Evolutionary conservation across 176 grass and related monocot species (phyloP).

Genomic region (Phoenix dactylifera): DNA sequence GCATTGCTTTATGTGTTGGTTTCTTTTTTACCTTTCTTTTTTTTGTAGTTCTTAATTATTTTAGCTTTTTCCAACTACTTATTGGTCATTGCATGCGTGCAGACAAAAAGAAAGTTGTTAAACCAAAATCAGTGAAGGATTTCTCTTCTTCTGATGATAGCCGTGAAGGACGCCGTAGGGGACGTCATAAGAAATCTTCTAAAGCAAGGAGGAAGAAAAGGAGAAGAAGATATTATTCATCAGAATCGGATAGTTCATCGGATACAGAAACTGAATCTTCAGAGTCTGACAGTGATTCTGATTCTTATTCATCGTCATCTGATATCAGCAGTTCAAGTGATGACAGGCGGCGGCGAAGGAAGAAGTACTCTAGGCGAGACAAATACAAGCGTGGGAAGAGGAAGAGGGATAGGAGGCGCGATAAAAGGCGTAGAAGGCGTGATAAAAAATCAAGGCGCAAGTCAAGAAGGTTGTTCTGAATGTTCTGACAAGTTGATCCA

Average conservation of each 20-base stretch:
- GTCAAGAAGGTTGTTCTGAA: constrained; percentile 42
- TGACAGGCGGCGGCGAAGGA: constrained; percentile 54
- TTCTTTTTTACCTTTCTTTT: too few species aligned
- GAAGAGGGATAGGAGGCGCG: constrained; percentile 59
- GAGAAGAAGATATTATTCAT: constrained; percentile 61
- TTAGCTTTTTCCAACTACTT: background rate
- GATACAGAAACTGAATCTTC: constrained; percentile 56
- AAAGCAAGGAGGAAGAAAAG: constrained; percentile 75
- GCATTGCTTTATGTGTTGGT: too few species aligned
- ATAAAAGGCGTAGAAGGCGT: constrained; percentile 63
- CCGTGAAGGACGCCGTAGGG: constrained; percentile 42
- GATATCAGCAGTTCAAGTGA: constrained; percentile 91
- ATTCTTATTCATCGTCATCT: constrained; percentile 63
- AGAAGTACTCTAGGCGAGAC: constrained; percentile 51
- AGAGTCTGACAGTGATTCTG: constrained; percentile 72
- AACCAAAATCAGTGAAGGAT: constrained; percentile 53
- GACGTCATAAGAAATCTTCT: constrained; percentile 54
- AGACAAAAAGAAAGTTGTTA: constrained; percentile 64
- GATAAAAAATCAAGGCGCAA: constrained; percentile 76
- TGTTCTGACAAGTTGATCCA: too few species aligned
- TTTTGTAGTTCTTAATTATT: background rate
- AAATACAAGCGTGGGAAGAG: constrained; percentile 68
- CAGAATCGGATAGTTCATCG: constrained; percentile 77
- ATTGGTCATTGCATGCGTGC: background rate
- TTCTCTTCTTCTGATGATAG: constrained; percentile 41